Evolutionary conservation across 495 filamentous ascomycete species (phyloP), one percentile per base, ranked within the genome.

Genomic region (Xylaria intraflava): DNA sequence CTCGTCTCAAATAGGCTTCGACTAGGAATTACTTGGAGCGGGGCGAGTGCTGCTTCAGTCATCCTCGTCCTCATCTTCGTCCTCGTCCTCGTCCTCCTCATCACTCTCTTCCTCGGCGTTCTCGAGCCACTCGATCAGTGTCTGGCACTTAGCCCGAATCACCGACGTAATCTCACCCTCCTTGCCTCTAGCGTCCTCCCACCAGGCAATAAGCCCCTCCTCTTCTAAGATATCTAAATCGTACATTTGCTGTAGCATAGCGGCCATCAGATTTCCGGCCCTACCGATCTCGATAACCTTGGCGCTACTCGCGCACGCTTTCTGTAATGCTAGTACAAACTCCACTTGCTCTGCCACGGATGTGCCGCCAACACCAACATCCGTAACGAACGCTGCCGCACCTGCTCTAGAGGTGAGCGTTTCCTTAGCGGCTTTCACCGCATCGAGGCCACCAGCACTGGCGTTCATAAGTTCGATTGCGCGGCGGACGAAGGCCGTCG

Each of bases 141-240:
- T 82, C 64, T 83, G 72, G 45, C 86, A 85, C 68, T 87, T 84
- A 29, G 72, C 80, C 60, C 86, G 84, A 22, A 96, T 82, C 52
- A 67, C 80, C 36, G 69, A 62, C 83, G 96, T 83, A 48, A 79
- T 77, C 27, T 86, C 85, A 7, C 70, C 80, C 49, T 74, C 78
- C 26, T 72, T 79, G 7, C 82, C 81, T 59, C 81, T 78, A 55
- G 75, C 74, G 67, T 93, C 82, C 17, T 73, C 78, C 92, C 91
- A 97, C 93, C 93, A 98, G 53, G 80, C 79, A 63, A 90, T 72
- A 40, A 93, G 85, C 0, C 85, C 90, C 35, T 95, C 92, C 65
- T 95, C 88, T 65, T 96, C 90, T 0, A 96, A 66, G 6, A 96
- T 76, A 56, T 97, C 93, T 48, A 86, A 66, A 51, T 86, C 83